Conservation (phyloP, 805 yeast genomes). For the Lipomyces orientalis region DNA sequence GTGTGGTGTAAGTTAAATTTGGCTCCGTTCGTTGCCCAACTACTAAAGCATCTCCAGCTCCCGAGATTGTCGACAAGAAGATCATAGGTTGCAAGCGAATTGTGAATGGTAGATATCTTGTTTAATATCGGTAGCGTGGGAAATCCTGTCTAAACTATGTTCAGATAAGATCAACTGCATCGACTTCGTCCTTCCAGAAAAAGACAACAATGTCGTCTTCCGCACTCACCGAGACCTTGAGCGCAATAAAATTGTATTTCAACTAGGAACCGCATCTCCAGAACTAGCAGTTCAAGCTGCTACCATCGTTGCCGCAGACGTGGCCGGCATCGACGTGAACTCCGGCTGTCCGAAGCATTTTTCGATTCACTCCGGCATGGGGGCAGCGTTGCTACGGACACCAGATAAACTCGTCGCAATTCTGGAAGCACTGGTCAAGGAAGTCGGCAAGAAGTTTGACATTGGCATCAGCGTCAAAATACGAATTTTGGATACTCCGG, state of each 20-base stretch:
- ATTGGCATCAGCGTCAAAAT: conserved; percentile 93
- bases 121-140: not conserved
- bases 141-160: not conserved
- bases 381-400: conserved; percentile 84
- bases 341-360: conserved; percentile 98
- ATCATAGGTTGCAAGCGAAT: conserved; percentile 70
- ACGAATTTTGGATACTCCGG: conserved; percentile 69
- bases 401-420: conserved; percentile 82
- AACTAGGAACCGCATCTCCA: conserved; percentile 86
- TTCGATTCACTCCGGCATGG: conserved; percentile 95
- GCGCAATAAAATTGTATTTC: conserved; percentile 74
- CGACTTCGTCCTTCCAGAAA: conserved; percentile 44
- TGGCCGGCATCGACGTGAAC: conserved; percentile 89
- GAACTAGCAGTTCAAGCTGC: conserved; percentile 90
- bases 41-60: conserved; percentile 46
- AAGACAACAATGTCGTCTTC: conserved; percentile 62
- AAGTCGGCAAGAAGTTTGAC: conserved; percentile 76
- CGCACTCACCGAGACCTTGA: conserved; percentile 73
- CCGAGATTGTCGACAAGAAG: conserved; percentile 91
- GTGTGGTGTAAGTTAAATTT: conserved; percentile 71
- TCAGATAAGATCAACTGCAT: conserved; percentile 26
- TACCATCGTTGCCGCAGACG: conserved; percentile 76
- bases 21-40: conserved; percentile 26
- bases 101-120: conserved; percentile 55
- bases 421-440: conserved; percentile 66